Conservation (phyloP, 352 stramenopile species). For the Globisporangium okanoganense region DNA sequence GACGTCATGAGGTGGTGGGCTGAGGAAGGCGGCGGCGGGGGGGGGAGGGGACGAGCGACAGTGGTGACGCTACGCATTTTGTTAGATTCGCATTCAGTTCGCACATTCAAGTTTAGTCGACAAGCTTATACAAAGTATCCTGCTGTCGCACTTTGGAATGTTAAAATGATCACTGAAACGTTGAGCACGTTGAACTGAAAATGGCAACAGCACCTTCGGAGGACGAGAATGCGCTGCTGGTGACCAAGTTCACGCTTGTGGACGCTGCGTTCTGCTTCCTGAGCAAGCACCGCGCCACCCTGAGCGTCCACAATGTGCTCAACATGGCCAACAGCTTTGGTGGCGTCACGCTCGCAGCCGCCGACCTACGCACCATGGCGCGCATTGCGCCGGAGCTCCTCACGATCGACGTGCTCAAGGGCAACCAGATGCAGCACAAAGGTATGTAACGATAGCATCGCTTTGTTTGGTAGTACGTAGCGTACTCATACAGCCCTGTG, state of each 20-base stretch:
- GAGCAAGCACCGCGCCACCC: constrained; percentile 31
- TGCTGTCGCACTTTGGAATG: too few relatives aligned
- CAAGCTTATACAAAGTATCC: too few relatives aligned
- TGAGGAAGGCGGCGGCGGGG: neutral
- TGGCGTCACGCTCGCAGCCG: constrained; percentile 25
- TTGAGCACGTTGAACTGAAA: neutral
- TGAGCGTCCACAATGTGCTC: constrained; percentile 52
- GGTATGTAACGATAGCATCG: constrained; percentile 4
- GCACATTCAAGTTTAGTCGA: neutral
- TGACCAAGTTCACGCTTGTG: constrained; percentile 55
- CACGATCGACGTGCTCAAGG: constrained; percentile 23
- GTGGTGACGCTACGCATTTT: neutral
- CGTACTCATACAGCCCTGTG: neutral
- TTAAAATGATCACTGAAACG: neutral
- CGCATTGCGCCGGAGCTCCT: constrained; percentile 46
- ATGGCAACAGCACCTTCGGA: neutral
- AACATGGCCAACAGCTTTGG: constrained; percentile 61
- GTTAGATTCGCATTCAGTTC: neutral
- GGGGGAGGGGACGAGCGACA: neutral
- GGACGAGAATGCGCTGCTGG: constrained; percentile 5
- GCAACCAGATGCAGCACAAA: constrained; percentile 28
- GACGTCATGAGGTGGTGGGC: constrained; percentile 21
- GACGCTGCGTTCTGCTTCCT: constrained; percentile 72
- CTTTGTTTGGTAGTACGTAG: neutral
- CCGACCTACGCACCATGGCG: constrained; percentile 40